Base-by-base conservation (phyloP, 2,329 filamentous ascomycete species). In the Hymenoscyphus fraxineus region DNA sequence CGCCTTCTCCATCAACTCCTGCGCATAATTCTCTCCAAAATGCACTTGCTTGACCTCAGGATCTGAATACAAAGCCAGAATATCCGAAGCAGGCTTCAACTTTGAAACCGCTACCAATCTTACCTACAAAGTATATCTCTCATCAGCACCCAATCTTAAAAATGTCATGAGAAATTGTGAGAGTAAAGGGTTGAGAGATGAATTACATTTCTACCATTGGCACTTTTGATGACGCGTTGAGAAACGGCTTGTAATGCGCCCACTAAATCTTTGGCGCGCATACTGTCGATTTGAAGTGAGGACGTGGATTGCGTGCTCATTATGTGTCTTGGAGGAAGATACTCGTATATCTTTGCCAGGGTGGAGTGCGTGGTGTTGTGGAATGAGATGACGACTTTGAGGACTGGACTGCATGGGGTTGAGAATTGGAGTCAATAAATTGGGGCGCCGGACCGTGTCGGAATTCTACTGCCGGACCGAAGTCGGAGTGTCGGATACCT, bases 21-120 rank as follows among this genome's bases (percentile, higher is more conserved):
- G 91, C 3, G 90, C 84, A 80, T 99, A 99, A 81, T 99, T 99
- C 79, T 99, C 95, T 72, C 95, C 95, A 77, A 98, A 98, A 79
- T 99, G 92, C 19, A 82, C 71, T 62, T 93, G 91, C 0, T 79
- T 77, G 38, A 80, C 76, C 0, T 67, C 69, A 1, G 83, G 81
- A 0, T 81, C 77, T 71, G 85, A 82, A 79, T 96, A 89, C 0
- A 99, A 85, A 38, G 93, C 89, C 63, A 96, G 83, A 72, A 99
- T 90, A 77, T 99, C 95, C 73, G 91, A 91, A 65, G 88, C 92
- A 15, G 95, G 94, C 79, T 99, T 98, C 70, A 97, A 83, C 78
- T 99, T 99, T 51, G 93, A 97, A 59, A 99, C 95, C 35, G 95
- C 94, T 54, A 99, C 93, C 47, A 99, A 84, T 58, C 95, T 89